Conservation (phyloP, 805 yeast species). For the Starmerella apicola region DNA sequence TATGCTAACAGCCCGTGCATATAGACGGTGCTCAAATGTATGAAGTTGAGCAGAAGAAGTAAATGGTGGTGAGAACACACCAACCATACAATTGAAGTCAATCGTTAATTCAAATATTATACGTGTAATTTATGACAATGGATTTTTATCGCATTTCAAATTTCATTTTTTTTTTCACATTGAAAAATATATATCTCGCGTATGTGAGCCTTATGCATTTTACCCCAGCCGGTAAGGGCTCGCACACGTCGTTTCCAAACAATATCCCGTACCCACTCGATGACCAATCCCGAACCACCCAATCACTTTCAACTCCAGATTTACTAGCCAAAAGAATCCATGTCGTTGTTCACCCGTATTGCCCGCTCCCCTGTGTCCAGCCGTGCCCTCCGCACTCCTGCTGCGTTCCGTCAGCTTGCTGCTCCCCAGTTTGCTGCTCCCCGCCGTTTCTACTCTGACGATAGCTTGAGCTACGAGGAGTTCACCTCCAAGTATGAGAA, state of each 20-base stretch:
- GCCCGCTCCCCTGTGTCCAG: constrained; percentile 13
- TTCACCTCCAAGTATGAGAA: constrained; percentile 60
- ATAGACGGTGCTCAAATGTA: no score
- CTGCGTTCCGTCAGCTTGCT: constrained; percentile 8
- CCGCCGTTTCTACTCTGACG: constrained; percentile 17
- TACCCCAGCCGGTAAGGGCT: no score
- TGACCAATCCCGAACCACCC: constrained; percentile 7
- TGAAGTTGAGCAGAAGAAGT: no score
- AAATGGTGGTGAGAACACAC: no score
- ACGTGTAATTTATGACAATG: no score
- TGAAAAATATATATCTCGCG: no score
- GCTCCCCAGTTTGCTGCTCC: constrained; percentile 6
- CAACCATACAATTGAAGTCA: no score
- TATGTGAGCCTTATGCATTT: no score
- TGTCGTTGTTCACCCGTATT: constrained; percentile 14
- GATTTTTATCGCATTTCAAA: no score
- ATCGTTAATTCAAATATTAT: no score
- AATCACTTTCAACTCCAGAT: background rate
- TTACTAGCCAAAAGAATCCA: background rate
- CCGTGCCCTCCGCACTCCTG: constrained; percentile 14
- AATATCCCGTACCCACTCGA: background rate
- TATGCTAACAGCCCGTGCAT: no score
- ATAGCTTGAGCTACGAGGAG: constrained; percentile 22
- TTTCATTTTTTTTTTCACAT: no score
- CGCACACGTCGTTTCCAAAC: background rate